Base-by-base conservation (phyloP, 805 yeast species). In the Candida ipomoeae region DNA sequence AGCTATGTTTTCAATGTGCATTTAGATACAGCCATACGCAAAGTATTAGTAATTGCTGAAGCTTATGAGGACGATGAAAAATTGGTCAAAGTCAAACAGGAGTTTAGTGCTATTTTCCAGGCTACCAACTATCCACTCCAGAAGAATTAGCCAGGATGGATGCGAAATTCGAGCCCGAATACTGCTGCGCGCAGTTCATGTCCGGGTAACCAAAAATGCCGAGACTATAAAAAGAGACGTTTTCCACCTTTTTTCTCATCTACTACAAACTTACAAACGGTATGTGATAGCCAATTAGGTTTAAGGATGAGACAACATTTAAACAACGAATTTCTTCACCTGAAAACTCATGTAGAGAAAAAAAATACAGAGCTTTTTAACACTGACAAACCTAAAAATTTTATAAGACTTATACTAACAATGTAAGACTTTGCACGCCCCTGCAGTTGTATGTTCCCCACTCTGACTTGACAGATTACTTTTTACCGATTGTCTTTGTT, bases 311-410 rank as follows among this genome's bases (percentile, higher is more conserved):
- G 50, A 46, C 52, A 52, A 41, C 55, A 10, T 52, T 55, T 55
- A 48, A 54, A 54, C 58, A 64, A 69, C 73, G 86, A 81, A 82
- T 82, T 82, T 82, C 86, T 82, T 82, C 86, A 81, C 79, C 86
- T 81, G 84, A 81, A 79, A 58, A 63, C 62, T 71, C 75, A 66
- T 78, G 80, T 78, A 72, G 85, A 79, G 75, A 78, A 62, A 59
- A 69, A 35, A 66, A 74, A 70, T 71, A 62, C 84, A 77, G 82
- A 78, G 86, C 86, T 82, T 82, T 82, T 82, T 82, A 82, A 82
- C 85, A 79, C 86, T 82, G 86, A 64, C 51, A 55, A 50, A 52
- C 50, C 53, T 23, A 6, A 15, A 15, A 43, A 14, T 32, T 40
- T 35, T 20, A 13, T 21, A 18, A 45, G 40, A 41, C 33, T 36